A percentile compares a stretch with the other conserved stretches of the same genome.
These are phyloP conservation scores for Anisogramma anomala DNA, from an alignment of 2,329 filamentous ascomycete genomes.

Conservation along the genomic window DNA sequence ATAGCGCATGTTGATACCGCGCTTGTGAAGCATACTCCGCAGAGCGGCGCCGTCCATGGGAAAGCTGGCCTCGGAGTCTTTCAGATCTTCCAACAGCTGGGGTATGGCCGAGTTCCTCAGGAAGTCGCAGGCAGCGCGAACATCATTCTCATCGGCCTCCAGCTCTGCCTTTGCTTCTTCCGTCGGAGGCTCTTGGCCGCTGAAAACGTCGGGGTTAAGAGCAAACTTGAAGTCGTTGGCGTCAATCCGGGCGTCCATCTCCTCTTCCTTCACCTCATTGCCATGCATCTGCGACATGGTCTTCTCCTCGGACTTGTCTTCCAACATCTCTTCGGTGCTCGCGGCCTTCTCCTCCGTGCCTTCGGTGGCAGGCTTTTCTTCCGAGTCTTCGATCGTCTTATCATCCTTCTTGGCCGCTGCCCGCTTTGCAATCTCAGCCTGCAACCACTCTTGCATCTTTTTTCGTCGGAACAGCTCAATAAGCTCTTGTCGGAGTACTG, in stretches of 20 bases:
- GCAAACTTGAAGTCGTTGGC: constrained; percentile 77
- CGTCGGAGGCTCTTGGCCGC: constrained; percentile 79
- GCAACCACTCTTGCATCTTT: constrained; percentile 84
- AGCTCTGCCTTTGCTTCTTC: constrained; percentile 80
- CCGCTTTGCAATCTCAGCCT: constrained; percentile 60
- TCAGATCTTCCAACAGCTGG: constrained; percentile 74
- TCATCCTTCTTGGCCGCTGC: constrained; percentile 29
- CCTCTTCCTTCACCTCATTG: constrained; percentile 26
- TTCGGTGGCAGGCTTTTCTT: constrained; percentile 4
- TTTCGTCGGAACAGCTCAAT: constrained; percentile 74
- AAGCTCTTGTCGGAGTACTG: constrained; percentile 79
- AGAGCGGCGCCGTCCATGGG: constrained; percentile 97
- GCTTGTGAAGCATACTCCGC: constrained; percentile 81
- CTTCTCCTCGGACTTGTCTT: constrained; percentile 22
- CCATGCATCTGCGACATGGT: too few species aligned
- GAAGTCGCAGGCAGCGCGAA: constrained; percentile 71
- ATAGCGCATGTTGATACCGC: constrained; percentile 93
- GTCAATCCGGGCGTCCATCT: constrained; percentile 60
- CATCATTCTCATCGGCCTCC: constrained; percentile 75
- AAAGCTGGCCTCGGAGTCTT: constrained; percentile 88
- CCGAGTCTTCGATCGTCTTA: constrained; percentile 20
- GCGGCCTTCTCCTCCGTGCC: constrained; percentile 18
- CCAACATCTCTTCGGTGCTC: constrained; percentile 15
- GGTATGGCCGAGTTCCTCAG: constrained; percentile 69
- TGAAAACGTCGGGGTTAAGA: constrained; percentile 92